phyloP scores from a whole-genome alignment of 805 yeast species.

The Pichia phayaonensis region DNA sequence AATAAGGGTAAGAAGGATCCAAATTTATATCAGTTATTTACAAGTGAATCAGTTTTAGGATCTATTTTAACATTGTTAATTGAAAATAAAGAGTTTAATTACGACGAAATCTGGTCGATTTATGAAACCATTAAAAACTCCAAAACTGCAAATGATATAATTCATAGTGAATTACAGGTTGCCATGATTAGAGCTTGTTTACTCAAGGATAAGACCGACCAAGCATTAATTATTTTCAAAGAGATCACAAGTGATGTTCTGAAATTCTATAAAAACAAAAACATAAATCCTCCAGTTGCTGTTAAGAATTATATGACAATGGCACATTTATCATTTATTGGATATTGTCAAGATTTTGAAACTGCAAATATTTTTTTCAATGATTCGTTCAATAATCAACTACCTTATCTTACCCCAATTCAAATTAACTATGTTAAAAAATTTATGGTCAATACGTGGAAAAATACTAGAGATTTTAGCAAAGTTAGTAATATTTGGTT shows the following conservation, averaged over 20 bases:
- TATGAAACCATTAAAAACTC: slow-evolving; percentile 34
- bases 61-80: slow-evolving; percentile 60
- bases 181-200: slow-evolving; percentile 72
- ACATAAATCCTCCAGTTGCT: slow-evolving; percentile 23
- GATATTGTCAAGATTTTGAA: slow-evolving; percentile 60
- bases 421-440: slow-evolving; percentile 67
- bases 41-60: slow-evolving; percentile 61
- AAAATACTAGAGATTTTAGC: slow-evolving; percentile 46
- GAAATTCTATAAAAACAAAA: slow-evolving; percentile 15
- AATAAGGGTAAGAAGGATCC: slow-evolving; percentile 44
- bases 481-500: slow-evolving; percentile 56
- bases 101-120: slow-evolving; percentile 50
- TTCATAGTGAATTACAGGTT: slow-evolving; percentile 44
- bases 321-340: slow-evolving; percentile 72
- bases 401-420: slow-evolving; percentile 64
- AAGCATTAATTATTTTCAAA: slow-evolving; percentile 58
- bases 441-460: slow-evolving; percentile 55
- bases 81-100: slow-evolving; percentile 48
- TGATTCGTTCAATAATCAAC: slow-evolving; percentile 54
- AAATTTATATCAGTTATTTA: slow-evolving; percentile 35
- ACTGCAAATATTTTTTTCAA: slow-evolving; percentile 70
- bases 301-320: slow-evolving; percentile 50
- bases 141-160: slow-evolving; percentile 17
- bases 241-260: slow-evolving; percentile 46
- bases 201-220: slow-evolving; percentile 50